Percentiles rank a stretch among this genome's conserved stretches.
These are phyloP conservation scores for Dactylis glomerata DNA, from an alignment of 176 grass and related monocot genomes.

Conservation along the genomic window DNA sequence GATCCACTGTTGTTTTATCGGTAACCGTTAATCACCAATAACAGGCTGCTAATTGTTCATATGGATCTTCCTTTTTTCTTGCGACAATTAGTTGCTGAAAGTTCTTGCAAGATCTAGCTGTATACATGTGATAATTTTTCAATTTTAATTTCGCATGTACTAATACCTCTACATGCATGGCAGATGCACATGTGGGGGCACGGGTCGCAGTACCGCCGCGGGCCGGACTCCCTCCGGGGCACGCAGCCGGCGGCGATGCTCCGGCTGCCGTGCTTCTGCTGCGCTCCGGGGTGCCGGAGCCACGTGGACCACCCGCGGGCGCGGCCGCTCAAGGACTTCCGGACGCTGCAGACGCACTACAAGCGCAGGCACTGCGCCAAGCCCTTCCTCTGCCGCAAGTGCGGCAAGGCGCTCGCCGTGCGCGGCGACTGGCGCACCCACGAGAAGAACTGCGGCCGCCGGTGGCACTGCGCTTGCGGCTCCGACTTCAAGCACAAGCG, in stretches of 20 bases:
- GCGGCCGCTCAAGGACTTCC: conserved; percentile 62
- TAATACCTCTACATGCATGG: background rate
- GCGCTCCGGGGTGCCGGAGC: conserved; percentile 50
- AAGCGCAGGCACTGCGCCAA: conserved; percentile 52
- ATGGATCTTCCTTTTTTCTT: background rate
- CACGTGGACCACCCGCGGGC: conserved; percentile 60
- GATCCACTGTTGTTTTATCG: background rate
- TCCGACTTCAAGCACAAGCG: conserved; percentile 80
- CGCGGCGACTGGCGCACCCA: conserved; percentile 95
- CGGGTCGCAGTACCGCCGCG: conserved; percentile 56
- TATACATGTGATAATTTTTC: background rate
- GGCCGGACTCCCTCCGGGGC: conserved; percentile 54
- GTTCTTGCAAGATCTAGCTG: background rate
- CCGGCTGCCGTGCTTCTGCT: conserved; percentile 63
- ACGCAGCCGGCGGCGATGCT: conserved; percentile 69
- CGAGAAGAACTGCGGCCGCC: conserved; percentile 85
- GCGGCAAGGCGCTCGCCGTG: conserved; percentile 76
- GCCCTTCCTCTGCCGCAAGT: conserved; percentile 67
- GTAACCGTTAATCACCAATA: background rate
- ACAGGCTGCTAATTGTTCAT: background rate
- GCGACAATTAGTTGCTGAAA: background rate
- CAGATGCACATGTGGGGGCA: conserved; percentile 85
- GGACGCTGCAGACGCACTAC: conserved; percentile 72
- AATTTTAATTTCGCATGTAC: background rate
- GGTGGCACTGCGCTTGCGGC: conserved; percentile 50